These are phyloP conservation scores for Tuber aestivum DNA, from an alignment of 495 filamentous ascomycete species.

Conservation along the genomic window DNA sequence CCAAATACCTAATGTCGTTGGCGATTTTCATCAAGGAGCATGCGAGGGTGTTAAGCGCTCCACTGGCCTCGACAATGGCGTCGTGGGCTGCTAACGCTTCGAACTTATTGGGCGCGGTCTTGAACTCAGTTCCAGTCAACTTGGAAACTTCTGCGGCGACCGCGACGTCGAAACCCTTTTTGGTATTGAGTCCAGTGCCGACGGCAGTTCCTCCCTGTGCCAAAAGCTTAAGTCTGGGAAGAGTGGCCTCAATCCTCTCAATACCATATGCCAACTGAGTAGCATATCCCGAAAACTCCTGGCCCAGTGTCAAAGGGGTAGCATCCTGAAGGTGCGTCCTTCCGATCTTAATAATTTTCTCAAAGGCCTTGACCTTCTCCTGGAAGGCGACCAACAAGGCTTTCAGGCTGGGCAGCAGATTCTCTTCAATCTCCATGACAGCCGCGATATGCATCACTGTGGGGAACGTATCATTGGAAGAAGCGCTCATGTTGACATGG, in stretches of 20 bases:
- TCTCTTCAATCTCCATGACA: constrained; percentile 82
- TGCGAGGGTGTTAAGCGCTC: constrained; percentile 88
- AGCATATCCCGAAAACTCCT: constrained; percentile 98
- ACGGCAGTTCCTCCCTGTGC: constrained; percentile 97
- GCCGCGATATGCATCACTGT: constrained; percentile 99
- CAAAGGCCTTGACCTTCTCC: constrained; percentile 82
- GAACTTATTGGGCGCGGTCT: constrained; percentile 98
- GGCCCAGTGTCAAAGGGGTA: constrained; percentile 88
- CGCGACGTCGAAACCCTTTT: constrained; percentile 87
- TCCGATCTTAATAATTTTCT: constrained; percentile 96
- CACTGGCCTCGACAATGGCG: constrained; percentile 87
- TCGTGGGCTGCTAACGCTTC: constrained; percentile 97
- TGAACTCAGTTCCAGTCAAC: constrained; percentile 87
- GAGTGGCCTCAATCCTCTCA: constrained; percentile 71
- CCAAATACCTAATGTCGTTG: constrained; percentile 94
- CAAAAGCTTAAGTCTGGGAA: constrained; percentile 78
- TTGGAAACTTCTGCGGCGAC: constrained; percentile 84
- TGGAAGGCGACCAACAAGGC: constrained; percentile 76
- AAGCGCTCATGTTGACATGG: constrained; percentile 98
- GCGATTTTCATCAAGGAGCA: constrained; percentile 95
- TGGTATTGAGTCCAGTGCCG: constrained; percentile 95
- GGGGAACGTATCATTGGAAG: constrained; percentile 98
- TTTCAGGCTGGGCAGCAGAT: constrained; percentile 74
- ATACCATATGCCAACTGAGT: constrained; percentile 87
- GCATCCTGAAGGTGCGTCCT: constrained; percentile 97